Base-by-base conservation (phyloP, 2,329 filamentous ascomycete species). In the Thielaviopsis ethacetica region DNA sequence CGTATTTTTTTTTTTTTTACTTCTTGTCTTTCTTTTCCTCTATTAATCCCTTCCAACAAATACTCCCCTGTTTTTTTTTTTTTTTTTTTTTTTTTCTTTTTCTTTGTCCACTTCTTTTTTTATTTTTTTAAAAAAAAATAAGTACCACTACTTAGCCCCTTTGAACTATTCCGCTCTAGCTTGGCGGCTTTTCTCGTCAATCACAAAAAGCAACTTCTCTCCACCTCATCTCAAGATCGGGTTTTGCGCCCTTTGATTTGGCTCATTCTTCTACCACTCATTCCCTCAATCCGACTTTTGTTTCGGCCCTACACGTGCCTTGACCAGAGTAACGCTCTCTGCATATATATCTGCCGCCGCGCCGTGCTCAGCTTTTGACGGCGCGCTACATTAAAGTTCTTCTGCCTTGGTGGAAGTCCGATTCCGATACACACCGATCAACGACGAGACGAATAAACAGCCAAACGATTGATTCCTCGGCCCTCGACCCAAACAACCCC, bases 81-180 rank as follows among this genome's bases (percentile, higher is more conserved):
- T 51, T 51, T 51, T 55, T 51, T 50, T 52, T 38, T 57, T 19
- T 57, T 21, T 51, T 57, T 34, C 22, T 57, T 52, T 22, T 9
- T 38, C 15, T 52, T 53, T 55, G 41, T 9, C 9, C 9, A 9
- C 9, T 9, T 9, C 4, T 9, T 38, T 38, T 26, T 21, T 54
- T 38, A 15, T 54, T 34, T 44, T 19, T 27, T 19, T 41, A 21
- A 15, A 34, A 30, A 12, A 17, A 44, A n/a, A n/a, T n/a, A n/a
- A n/a, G n/a, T n/a, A n/a, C n/a, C n/a, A n/a, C n/a, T n/a, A 44
- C 15, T 44, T 44, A 44, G 38, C 38, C 38, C 38, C 38, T n/a
- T 44, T 44, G 17, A 44, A 44, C 38, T 44, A 44, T 44, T 44
- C 30, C 30, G 7, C 30, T 34, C 10, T 34, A 34, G 30, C 30